Base-by-base conservation (phyloP, 768 basidiomycete species). In the Mycena latifolia region DNA sequence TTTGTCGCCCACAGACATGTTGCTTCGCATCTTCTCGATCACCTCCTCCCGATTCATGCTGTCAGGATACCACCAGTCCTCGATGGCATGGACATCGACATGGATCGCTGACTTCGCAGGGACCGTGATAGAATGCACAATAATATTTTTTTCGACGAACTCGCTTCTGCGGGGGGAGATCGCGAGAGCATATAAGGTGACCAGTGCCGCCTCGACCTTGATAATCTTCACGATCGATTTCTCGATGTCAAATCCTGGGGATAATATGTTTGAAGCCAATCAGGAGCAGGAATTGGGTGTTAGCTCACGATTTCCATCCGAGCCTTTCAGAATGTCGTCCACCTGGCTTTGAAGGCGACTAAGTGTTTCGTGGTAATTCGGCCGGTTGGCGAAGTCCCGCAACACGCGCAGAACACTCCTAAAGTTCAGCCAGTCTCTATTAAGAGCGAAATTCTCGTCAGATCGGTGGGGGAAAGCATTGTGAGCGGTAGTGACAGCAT, bases 221-320 rank as follows among this genome's bases (percentile, higher is more conserved):
- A 43, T 27, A 15, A 55, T 41, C 39, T 55, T 55, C 17, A 25
- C 39, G 3, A 55, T 24, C 12, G 25, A 55, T 43, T 55, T 55
- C 25, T 55, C 24, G 25, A 55, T 2, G 22, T 55, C 54, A 43
- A 55, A 43, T 28, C 17, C 54, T 55, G 39, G 27, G 54, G 39
- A 41, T 43, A 43, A 55, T 55, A 55, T 39, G 54, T 55, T 53
- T 55, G 54, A 41, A 39, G 37, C 27, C 17, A 55, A 55, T 55
- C 39, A 55, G 54, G 54, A 53, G 33, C 31, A 55, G 37, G 39
- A 55, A 55, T 55, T 55, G 54, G 25, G 37, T 29, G 39, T 55
- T 55, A 41, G 39, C 54, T 55, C 27, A 55, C 54, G 18, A 27
- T 41, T 33, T 5, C 31, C 50, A 18, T 37, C 17, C 17, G 22